Conservation (phyloP, 148 eudicot species). For the Fallopia convolvulus region DNA sequence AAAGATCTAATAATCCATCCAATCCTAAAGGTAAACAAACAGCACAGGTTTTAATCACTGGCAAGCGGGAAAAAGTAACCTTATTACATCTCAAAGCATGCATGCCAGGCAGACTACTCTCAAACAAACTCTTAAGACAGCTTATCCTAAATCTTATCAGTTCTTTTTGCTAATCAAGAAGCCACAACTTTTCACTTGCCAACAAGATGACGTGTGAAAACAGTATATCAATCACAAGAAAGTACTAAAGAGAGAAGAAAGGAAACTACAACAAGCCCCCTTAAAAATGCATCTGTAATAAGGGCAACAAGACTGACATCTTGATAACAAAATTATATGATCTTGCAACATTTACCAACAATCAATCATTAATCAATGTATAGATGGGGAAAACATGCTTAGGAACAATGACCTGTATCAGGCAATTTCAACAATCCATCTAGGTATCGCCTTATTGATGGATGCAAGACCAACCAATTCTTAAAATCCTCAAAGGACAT, state of each 20-base stretch:
- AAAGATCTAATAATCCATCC: not conserved
- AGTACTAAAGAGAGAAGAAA: not conserved
- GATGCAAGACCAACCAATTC: conserved; percentile 54
- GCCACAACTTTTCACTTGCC: not conserved
- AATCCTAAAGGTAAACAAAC: not conserved
- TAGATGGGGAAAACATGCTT: not conserved
- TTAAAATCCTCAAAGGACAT: conserved; percentile 79
- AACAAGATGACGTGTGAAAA: not conserved
- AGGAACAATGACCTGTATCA: conserved; percentile 45
- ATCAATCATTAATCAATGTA: not conserved
- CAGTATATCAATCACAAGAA: not conserved
- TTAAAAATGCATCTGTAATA: not conserved
- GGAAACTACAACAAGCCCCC: not conserved
- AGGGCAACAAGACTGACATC: not conserved
- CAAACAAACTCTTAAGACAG: not conserved
- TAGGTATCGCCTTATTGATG: conserved; percentile 70
- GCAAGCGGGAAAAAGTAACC: not conserved
- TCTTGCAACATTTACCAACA: not conserved
- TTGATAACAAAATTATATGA: not conserved
- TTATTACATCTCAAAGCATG: not conserved
- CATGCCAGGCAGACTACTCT: not conserved
- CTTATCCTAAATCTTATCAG: not conserved
- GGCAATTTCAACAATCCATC: conserved; percentile 58
- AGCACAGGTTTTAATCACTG: not conserved
- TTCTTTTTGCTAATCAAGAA: not conserved